Conservation (phyloP, 2,329 filamentous ascomycete genomes). For the Trichophyton mentagrophytes region DNA sequence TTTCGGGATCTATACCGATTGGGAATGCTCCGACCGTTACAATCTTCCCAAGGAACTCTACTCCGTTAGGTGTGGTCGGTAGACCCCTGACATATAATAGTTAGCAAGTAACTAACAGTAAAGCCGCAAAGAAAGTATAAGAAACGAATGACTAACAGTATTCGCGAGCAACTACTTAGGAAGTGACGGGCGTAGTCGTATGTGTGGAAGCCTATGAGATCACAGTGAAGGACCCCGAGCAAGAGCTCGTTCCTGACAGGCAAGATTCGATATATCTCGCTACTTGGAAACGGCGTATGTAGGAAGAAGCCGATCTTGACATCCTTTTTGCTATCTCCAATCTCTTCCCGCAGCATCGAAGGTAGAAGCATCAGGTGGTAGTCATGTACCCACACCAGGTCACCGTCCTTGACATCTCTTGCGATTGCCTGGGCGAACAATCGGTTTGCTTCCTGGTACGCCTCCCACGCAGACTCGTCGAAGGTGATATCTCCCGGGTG, state of each 20-base stretch:
- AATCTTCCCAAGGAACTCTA: conserved; percentile 78
- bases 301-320: conserved; percentile 98
- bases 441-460: conserved; percentile 84
- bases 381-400: conserved; percentile 96
- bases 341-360: conserved; percentile 84
- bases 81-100: conserved; percentile 26
- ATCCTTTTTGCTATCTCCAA: conserved; percentile 68
- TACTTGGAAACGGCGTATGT: conserved; percentile 92
- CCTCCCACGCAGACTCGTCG: conserved; percentile 86
- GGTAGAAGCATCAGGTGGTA: conserved; percentile 97
- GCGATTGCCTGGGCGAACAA: conserved; percentile 82
- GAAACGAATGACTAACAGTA: conserved; percentile 49
- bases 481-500: conserved; percentile 97
- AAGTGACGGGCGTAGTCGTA: conserved; percentile 99
- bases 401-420: conserved; percentile 79
- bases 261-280: conserved; percentile 90
- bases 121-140: neutral
- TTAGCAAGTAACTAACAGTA: neutral
- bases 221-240: conserved; percentile 77
- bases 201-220: conserved; percentile 94
- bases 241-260: conserved; percentile 85
- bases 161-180: conserved; percentile 88
- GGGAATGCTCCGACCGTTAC: conserved; percentile 91
- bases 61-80: conserved; percentile 75
- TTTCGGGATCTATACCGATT: conserved; percentile 94